These are phyloP conservation scores for Cryomyces antarcticus DNA, from an alignment of 495 filamentous ascomycete genomes.

Conservation along the genomic window DNA sequence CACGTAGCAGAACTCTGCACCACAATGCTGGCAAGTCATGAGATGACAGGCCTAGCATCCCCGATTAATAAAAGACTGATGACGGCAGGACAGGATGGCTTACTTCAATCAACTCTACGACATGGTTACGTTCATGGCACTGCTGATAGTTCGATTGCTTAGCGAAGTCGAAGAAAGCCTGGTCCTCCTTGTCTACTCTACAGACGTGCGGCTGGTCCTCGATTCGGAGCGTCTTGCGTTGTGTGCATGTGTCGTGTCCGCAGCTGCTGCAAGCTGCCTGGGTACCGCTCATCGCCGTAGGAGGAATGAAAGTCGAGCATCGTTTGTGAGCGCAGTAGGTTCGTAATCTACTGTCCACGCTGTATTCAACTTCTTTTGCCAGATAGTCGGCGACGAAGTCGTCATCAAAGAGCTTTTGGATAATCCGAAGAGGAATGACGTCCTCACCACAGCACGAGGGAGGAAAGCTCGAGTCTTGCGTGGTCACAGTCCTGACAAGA, in stretches of 20 bases:
- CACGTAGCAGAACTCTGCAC: neutral
- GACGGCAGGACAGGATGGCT: too few relatives aligned
- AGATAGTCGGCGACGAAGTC: conserved; percentile 1
- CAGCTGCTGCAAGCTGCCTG: neutral
- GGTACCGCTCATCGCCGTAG: neutral
- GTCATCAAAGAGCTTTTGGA: conserved; percentile 1
- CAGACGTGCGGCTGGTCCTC: neutral
- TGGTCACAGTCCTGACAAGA: too few relatives aligned
- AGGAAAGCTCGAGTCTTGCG: conserved; percentile 6
- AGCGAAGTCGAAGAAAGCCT: neutral
- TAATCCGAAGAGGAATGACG: neutral
- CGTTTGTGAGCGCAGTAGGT: conserved; percentile 4
- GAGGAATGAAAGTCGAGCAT: conserved; percentile 4
- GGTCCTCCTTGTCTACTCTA: neutral
- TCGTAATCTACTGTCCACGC: neutral
- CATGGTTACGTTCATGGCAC: neutral
- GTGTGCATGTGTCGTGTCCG: neutral
- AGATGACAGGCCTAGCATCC: neutral
- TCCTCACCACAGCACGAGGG: conserved; percentile 2
- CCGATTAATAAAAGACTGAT: too few relatives aligned
- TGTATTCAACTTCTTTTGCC: conserved; percentile 1
- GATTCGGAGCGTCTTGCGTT: neutral
- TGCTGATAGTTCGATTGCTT: neutral
- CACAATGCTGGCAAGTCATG: neutral
- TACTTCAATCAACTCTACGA: neutral